Evolutionary conservation across 2,329 filamentous ascomycete species (phyloP).

Genomic region (Ophiocordyceps camponoti-saundersi): DNA sequence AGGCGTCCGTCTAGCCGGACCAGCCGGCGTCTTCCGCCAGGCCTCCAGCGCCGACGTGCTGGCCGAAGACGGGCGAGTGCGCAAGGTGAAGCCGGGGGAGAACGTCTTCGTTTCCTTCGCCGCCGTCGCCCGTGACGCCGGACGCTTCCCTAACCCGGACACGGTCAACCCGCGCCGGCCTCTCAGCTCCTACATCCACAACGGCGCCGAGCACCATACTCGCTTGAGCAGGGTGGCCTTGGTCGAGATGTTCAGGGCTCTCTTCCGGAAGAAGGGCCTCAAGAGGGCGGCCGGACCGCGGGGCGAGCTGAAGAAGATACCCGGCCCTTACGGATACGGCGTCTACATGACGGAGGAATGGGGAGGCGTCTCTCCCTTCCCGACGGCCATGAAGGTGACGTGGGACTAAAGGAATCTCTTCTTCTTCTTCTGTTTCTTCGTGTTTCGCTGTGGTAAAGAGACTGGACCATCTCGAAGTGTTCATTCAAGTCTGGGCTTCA

Average conservation of each 20-base stretch:
- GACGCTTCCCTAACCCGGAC: conserved; percentile 42
- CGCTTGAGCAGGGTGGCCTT: conserved; percentile 44
- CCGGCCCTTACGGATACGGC: conserved; percentile 33
- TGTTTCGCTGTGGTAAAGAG: not conserved
- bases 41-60: conserved; percentile 28
- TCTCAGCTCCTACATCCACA: conserved; percentile 45
- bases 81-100: conserved; percentile 38
- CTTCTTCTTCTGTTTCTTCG: not conserved
- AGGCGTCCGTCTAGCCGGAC: conserved; percentile 50
- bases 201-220: conserved; percentile 43
- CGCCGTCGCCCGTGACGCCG: conserved; percentile 35
- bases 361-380: conserved; percentile 29
- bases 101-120: conserved; percentile 47
- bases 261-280: conserved; percentile 44
- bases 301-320: conserved; percentile 51
- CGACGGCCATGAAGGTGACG: conserved; percentile 34
- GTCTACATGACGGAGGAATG: conserved; percentile 52
- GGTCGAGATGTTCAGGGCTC: conserved; percentile 48
- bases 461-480: not conserved
- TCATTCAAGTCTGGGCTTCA: too few species aligned
- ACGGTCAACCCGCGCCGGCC: conserved; percentile 46
- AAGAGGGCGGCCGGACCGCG: conserved; percentile 43
- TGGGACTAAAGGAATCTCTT: conserved; percentile 21
- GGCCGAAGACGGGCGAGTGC: conserved; percentile 29
- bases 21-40: conserved; percentile 42